Percentiles rank a stretch among this genome's conserved stretches.
Conservation (phyloP, 495 filamentous ascomycete genomes). For the Penicillium odoratum region DNA sequence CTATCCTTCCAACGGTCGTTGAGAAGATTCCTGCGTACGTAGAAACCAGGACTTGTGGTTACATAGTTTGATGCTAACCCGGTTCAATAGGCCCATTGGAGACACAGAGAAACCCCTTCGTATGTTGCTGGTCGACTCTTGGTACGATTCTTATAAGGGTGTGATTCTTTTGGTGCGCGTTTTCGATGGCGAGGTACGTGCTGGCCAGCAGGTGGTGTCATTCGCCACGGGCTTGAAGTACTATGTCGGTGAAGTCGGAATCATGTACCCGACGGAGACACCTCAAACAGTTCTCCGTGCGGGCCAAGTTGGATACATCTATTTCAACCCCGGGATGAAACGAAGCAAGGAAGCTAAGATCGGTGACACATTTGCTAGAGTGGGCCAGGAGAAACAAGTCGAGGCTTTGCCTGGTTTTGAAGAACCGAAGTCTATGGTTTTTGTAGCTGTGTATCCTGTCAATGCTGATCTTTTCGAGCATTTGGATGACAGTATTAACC, state of each 20-base stretch:
- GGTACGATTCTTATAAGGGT: constrained; percentile 94
- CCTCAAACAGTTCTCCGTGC: constrained; percentile 77
- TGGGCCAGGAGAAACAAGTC: constrained; percentile 74
- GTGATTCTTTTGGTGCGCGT: constrained; percentile 89
- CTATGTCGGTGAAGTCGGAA: constrained; percentile 91
- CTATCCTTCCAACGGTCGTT: constrained; percentile 79
- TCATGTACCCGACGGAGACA: constrained; percentile 90
- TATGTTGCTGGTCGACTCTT: constrained; percentile 91
- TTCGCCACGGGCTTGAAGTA: constrained; percentile 87
- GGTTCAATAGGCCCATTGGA: constrained; percentile 60
- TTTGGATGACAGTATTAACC: constrained; percentile 91
- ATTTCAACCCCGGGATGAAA: constrained; percentile 99
- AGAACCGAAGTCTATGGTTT: constrained; percentile 98
- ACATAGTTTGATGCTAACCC: constrained; percentile 18
- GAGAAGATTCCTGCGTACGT: constrained; percentile 74
- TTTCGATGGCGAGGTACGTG: constrained; percentile 81
- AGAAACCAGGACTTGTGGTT: neutral
- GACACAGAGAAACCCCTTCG: constrained; percentile 68
- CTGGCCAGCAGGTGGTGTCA: constrained; percentile 80
- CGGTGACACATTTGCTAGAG: constrained; percentile 89
- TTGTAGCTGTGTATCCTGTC: constrained; percentile 92
- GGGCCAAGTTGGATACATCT: constrained; percentile 93
- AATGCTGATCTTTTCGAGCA: constrained; percentile 85
- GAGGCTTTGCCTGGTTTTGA: constrained; percentile 88
- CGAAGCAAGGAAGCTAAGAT: constrained; percentile 91